A percentile compares a stretch with the other conserved stretches of the same genome.
phyloP scores from a whole-genome alignment of 345 rosid species.

The Acer negundo region DNA sequence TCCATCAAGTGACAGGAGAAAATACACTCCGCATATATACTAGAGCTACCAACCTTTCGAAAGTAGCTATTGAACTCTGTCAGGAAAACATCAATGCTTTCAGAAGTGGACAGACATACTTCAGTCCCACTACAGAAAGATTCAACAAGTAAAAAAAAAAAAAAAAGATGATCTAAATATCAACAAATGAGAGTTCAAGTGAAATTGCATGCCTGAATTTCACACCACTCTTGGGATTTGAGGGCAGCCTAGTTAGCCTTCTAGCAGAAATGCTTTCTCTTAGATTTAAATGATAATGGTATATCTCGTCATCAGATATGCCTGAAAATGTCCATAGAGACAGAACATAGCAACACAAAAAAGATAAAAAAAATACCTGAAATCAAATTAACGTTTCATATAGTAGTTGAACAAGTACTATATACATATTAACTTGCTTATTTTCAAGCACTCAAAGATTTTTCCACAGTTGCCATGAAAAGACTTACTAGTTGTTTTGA shows the following conservation, averaged over 20 bases:
- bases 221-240: conserved; percentile 68
- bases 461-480: neutral
- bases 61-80: conserved; percentile 46
- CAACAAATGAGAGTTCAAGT: neutral
- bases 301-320: conserved; percentile 52
- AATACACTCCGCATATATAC: neutral
- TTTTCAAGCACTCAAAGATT: neutral
- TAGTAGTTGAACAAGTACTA: neutral
- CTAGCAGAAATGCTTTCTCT: conserved; percentile 41
- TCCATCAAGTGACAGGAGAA: conserved; percentile 1
- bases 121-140: conserved; percentile 67
- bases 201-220: conserved; percentile 62
- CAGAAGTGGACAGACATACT: conserved; percentile 54
- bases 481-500: conserved; percentile 72
- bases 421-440: neutral
- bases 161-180: conserved; percentile 2
- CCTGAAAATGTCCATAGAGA: conserved; percentile 43
- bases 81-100: conserved; percentile 45
- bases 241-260: conserved; percentile 60
- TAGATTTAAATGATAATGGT: conserved; percentile 57
- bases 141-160: conserved; percentile 13
- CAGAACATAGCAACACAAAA: neutral
- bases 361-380: neutral
- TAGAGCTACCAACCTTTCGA: conserved; percentile 59
- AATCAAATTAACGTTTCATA: conserved; percentile 5